Evolutionary conservation across 2,329 filamentous ascomycete genomes (phyloP), one percentile per base, ranked within the genome.

Genomic region (Aspergillus sp.): DNA sequence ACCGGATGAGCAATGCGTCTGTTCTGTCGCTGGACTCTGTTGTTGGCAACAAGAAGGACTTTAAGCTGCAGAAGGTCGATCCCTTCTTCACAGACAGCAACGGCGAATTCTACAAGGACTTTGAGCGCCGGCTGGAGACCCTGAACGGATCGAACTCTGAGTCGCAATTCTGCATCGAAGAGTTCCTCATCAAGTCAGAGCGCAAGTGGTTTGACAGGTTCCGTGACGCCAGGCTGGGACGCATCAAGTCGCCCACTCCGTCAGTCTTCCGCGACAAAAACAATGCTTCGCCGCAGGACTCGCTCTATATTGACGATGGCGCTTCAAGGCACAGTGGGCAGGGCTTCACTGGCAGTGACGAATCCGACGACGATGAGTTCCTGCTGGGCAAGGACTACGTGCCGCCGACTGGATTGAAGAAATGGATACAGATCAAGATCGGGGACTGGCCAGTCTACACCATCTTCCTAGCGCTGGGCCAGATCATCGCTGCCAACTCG

Each of bases 11-110:
- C 83, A 68, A 43, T 68, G 71, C 34, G 66, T 76, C 38, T 75
- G 73, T 58, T 76, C 71, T 58, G 70, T 73, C 44, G 82, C 80
- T 2, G 74, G 76, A 3, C 75, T 87, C 24, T 85, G 78, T 87
- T 24, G 83, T 85, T 17, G 83, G 81, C 52, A 81, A 86, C 64
- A 85, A 82, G 26, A 30, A 30, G 26, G 26, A 30, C 26, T 30
- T 30, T 66, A 81, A 83, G 59, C 78, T 88, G n/a, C 86, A 89
- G 66, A 85, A 87, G 55, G 83, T 89, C 0, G 85, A 86, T 63
- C 86, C 85, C 2, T 86, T 85, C 73, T 89, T 89, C 73, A 88
- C 83, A 4, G 86, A 89, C 66, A 81, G 81, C 47, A 84, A 79
- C 36, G 85, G 85, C 30, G 78, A 85, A 59, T 89, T 85, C 68